Conservation (phyloP, 495 filamentous ascomycete species). For the Podospora australis region DNA sequence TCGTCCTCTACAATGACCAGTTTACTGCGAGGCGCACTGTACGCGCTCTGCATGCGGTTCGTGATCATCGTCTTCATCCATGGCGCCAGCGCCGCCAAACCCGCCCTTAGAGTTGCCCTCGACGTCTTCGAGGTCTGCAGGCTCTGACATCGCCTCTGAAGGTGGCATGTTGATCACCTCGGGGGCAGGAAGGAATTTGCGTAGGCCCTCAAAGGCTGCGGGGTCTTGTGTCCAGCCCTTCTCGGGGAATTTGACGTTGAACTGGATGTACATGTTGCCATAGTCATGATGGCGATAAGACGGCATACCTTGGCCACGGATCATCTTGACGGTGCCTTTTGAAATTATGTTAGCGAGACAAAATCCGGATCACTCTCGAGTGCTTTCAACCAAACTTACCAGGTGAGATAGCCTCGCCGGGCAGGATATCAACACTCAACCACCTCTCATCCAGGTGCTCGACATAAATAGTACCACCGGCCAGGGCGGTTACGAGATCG, state of each 20-base stretch:
- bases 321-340: constrained; percentile 82
- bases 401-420: constrained; percentile 88
- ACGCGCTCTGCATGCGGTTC: constrained; percentile 84
- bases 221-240: constrained; percentile 53
- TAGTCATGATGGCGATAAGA: constrained; percentile 91
- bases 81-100: constrained; percentile 47
- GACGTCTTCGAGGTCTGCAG: constrained; percentile 75
- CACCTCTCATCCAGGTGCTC: constrained; percentile 98
- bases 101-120: constrained; percentile 70
- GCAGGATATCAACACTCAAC: constrained; percentile 83
- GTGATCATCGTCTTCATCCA: constrained; percentile 72
- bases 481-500: constrained; percentile 91
- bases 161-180: constrained; percentile 55
- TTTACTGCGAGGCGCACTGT: constrained; percentile 96
- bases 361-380: too few relatives aligned
- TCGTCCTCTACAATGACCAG: too few relatives aligned
- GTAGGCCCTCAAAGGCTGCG: constrained; percentile 58
- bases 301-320: constrained; percentile 97
- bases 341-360: constrained; percentile 10
- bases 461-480: constrained; percentile 78
- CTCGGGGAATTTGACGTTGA: constrained; percentile 92
- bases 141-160: constrained; percentile 77
- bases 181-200: constrained; percentile 73
- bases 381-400: constrained; percentile 53
- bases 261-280: constrained; percentile 96